phyloP scores from a whole-genome alignment of 2,329 filamentous ascomycete species.

The Nakataea oryzae region DNA sequence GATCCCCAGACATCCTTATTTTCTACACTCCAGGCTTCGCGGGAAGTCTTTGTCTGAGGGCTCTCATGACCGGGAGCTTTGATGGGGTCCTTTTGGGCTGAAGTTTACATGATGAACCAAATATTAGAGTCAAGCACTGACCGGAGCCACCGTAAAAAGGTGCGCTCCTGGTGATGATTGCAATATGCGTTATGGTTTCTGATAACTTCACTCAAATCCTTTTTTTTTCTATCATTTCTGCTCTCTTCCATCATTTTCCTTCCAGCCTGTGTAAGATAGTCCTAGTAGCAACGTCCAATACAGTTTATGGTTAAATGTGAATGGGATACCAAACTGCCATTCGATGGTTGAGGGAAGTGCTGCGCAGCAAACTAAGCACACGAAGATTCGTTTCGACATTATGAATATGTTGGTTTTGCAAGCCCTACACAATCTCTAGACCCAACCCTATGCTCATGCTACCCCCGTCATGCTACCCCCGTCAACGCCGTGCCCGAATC shows the following conservation, averaged over 20 bases:
- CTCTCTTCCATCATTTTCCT: not conserved
- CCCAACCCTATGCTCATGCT: not conserved
- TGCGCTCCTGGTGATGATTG: slow-evolving; percentile 26
- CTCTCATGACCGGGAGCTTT: slow-evolving; percentile 5
- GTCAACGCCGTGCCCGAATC: not conserved
- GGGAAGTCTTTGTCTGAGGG: slow-evolving; percentile 25
- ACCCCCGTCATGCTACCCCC: not conserved
- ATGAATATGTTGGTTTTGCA: not conserved
- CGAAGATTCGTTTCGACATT: not conserved
- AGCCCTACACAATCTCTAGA: not conserved
- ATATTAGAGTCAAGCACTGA: slow-evolving; percentile 99
- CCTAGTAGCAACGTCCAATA: not conserved
- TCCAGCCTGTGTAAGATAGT: no score
- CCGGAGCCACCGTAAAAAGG: slow-evolving; percentile 24
- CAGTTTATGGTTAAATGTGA: not conserved
- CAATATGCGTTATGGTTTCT: slow-evolving; percentile 29
- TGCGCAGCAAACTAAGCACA: not conserved
- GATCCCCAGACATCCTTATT: slow-evolving; percentile 3
- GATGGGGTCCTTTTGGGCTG: slow-evolving; percentile 30
- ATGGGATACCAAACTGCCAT: not conserved
- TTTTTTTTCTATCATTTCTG: not conserved
- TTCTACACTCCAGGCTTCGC: slow-evolving; percentile 21
- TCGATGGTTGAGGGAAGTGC: not conserved
- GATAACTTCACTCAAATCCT: slow-evolving; percentile 16
- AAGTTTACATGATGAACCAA: slow-evolving; percentile 84